Evolutionary conservation across 225 moss, liverwort and hornwort species (phyloP), one percentile per base, ranked within the genome.

Genomic region (Lunularia cruciata): DNA sequence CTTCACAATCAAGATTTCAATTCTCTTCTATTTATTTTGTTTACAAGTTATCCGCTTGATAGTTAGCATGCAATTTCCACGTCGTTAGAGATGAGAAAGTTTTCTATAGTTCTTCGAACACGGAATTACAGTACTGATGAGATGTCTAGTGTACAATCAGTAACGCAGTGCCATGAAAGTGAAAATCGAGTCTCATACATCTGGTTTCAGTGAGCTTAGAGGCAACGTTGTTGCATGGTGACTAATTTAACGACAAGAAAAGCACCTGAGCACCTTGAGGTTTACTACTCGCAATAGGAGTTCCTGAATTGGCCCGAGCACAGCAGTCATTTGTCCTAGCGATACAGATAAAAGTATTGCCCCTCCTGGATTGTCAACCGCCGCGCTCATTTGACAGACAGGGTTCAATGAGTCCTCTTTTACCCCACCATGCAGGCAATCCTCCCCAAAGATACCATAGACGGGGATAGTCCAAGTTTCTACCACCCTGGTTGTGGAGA

Each of bases 361-460:
- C 34, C 89, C 94, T 0, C 55, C 63, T 67, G 76, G 32, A 61
- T 76, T 83, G 56, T 92, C 88, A 37, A 78, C 75, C 56, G 86
- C 74, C 13, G 88, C 84, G 35, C 87, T 88, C 11, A 83, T 66
- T 59, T 79, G 76, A 35, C 60, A 76, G 25, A 57, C 12, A 34
- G 70, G 67, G 56, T 36, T 40, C 26, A 68, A 59, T 19, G 33
- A 43, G 32, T 76, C 66, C 27, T 81, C 78, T 49, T 82, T 78
- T 27, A 19, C 32, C 19, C 57, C 61, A 39, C 73, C 65, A 42
- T 76, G 90, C 52, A 95, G 63, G 52, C 92, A 92, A 57, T 95
- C 95, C 51, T 92, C 95, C 74, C 95, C 95, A 72, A 95, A 92
- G 42, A 95, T 88, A 57, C 88, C 85, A 73, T 86, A 95, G 9